Evolutionary conservation across 192 early-diverging fungal species (phyloP).

Genomic region (Allomyces javanicus): DNA sequence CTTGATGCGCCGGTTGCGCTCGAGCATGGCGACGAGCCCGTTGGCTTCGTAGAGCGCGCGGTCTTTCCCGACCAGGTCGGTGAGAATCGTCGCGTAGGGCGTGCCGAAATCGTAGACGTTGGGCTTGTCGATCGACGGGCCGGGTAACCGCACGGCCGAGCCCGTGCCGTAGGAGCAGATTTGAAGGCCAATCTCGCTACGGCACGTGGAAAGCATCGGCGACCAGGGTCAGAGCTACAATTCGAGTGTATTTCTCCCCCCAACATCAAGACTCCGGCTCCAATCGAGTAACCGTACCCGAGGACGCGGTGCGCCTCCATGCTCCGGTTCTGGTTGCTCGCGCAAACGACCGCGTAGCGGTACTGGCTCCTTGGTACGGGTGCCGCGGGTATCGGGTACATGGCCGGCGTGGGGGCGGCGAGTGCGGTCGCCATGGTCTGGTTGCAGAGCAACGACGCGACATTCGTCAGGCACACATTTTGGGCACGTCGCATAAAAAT

Average conservation of each 20-base stretch:
- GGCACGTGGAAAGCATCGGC: no score
- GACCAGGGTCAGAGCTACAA: no score
- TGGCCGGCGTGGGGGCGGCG: no score
- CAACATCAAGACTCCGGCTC: neutral
- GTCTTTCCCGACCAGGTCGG: conserved; percentile 57
- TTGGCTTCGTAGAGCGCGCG: conserved; percentile 42
- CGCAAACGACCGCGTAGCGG: conserved; percentile 65
- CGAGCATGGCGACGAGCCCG: conserved; percentile 74
- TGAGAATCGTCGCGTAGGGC: conserved; percentile 72
- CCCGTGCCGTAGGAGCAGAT: conserved; percentile 71
- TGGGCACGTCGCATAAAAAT: no score
- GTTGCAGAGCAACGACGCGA: no score
- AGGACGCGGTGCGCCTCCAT: conserved; percentile 89
- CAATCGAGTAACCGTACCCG: conserved; percentile 13
- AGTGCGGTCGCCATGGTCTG: no score
- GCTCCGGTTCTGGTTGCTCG: conserved; percentile 89
- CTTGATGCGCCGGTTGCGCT: conserved; percentile 87
- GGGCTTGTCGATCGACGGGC: conserved; percentile 61
- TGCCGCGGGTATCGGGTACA: no score
- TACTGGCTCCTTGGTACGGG: no score
- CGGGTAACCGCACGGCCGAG: conserved; percentile 68
- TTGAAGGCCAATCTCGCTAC: no score
- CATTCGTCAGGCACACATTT: no score
- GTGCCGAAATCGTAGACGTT: conserved; percentile 89
- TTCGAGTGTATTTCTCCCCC: no score